Evolutionary conservation across 768 basidiomycete species (phyloP), one percentile per base, ranked within the genome.

Genomic region (Pleurotus ostreatus): DNA sequence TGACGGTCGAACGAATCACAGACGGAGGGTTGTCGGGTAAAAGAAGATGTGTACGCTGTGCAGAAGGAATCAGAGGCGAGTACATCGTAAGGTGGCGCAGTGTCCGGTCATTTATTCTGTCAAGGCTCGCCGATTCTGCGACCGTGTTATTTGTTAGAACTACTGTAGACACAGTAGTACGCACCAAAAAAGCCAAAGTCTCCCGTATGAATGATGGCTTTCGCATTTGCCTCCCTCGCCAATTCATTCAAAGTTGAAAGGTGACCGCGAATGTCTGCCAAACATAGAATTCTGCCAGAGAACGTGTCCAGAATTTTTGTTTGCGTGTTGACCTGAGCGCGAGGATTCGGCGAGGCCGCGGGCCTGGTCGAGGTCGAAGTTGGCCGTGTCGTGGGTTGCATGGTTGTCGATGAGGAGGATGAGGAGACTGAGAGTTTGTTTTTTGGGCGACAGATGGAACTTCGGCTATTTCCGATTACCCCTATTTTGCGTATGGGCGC

Each of bases 181-280:
- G 60, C 61, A 87, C 92, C 93, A 71, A 96, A 97, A 75, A 99
- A 97, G 57, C 97, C 97, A 84, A 98, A 98, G 76, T 99, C 97
- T 53, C 97, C 97, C 0, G 95, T 96, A 69, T 98, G 96, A 57
- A 99, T 91, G 69, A 98, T 87, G 15, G 94, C 96, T 57, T 87
- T 83, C 20, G 94, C 97, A 66, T 90, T 88, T 56, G 84, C 85
- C 62, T 97, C 93, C 46, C 86, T 76, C 15, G 95, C 95, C 54
- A 97, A 83, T 71, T 92, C 84, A 70, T 98, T 98, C 67, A 99
- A 82, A 47, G 84, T 84, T 44, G 90, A 92, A 46, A 94, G 81
- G 59, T 88, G 85, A 62, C 94, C 95, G 59, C 90, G 86, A 61
- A 92, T 89, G 73, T 99, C 97, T 39, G 97, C 95, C 60, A 98